Conservation (phyloP, 2,329 filamentous ascomycete genomes). For the Nigrospora oryzae region DNA sequence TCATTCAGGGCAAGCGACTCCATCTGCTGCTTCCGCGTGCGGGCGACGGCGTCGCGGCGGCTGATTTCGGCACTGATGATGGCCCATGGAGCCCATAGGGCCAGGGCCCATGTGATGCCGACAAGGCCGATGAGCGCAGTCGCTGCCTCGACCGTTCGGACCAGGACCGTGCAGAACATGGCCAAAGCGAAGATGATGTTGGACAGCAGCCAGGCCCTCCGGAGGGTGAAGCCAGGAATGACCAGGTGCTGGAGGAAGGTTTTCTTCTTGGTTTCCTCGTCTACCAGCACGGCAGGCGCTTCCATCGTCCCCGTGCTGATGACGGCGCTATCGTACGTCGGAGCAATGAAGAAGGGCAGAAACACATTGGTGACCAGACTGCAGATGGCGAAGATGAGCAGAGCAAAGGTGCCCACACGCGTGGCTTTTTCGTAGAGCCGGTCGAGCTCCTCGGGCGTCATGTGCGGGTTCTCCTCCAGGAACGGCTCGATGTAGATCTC, state of each 20-base stretch:
- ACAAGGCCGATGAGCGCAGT: slow-evolving; percentile 73
- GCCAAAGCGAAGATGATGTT: slow-evolving; percentile 75
- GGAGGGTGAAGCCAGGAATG: slow-evolving; percentile 78
- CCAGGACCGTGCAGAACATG: slow-evolving; percentile 79
- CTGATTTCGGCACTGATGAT: slow-evolving; percentile 91
- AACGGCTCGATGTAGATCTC: slow-evolving; percentile 86
- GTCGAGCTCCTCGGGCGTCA: slow-evolving; percentile 70
- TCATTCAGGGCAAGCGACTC: slow-evolving; percentile 13
- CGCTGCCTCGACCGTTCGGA: slow-evolving; percentile 60
- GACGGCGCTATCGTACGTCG: slow-evolving; percentile 56
- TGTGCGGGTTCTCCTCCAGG: slow-evolving; percentile 67
- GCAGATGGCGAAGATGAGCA: slow-evolving; percentile 80
- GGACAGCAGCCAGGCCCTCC: slow-evolving; percentile 77
- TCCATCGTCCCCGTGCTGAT: slow-evolving; percentile 21
- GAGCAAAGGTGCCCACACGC: slow-evolving; percentile 77
- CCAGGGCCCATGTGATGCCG: slow-evolving; percentile 86
- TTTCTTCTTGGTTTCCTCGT: slow-evolving; percentile 24
- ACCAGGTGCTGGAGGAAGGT: slow-evolving; percentile 53
- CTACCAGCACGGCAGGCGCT: slow-evolving; percentile 16
- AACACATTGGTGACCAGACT: slow-evolving; percentile 76
- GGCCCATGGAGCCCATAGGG: slow-evolving; percentile 90
- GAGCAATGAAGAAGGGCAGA: slow-evolving; percentile 77
- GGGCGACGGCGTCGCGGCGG: slow-evolving; percentile 58
- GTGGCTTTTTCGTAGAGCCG: slow-evolving; percentile 77
- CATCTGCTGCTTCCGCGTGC: slow-evolving; percentile 26